Base-by-base conservation (phyloP, 345 rosid genomes). In the Reutealis trisperma region DNA sequence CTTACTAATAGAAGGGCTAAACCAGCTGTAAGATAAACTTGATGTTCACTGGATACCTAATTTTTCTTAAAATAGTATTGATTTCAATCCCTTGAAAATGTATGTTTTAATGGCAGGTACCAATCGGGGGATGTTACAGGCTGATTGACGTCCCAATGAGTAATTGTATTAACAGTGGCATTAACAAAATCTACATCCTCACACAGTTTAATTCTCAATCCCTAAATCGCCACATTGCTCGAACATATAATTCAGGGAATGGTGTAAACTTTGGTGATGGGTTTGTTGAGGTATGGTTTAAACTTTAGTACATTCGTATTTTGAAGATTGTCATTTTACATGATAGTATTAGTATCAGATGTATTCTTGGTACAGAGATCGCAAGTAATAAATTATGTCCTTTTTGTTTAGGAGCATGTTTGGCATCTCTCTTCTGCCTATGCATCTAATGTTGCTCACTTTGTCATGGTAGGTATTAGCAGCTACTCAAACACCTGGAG, bases 171-270 rank as follows among this genome's bases (percentile, higher is more conserved):
- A 91, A 92, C 83, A 92, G 98, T 74, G 92, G 96, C 64, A 89
- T 92, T 25, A 91, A 90, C 90, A 94, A 92, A 87, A 91, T 94
- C 32, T 94, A 85, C 64, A 88, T 92, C 77, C 92, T 94, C n/a
- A 91, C 98, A 25, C 98, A 94, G 70, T 92, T 87, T 81, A 94
- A 92, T 81, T 94, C 98, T 10, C 93, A 88, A 77, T 94, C 97
- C 49, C 93, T 94, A 22, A 92, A 94, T 63, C 85, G 92, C 42
- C 98, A 92, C 78, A 85, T 91, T 74, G 82, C 92, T 24, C 88
- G 91, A 61, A 89, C 97, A 57, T 94, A 92, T 78, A 85, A 80
- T 65, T 63, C 82, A 67, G 97, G 93, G 57, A 90, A 88, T 77
- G 92, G 94, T 70, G 85, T 90, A 45, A 86, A 86, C 74, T 94